Evolutionary conservation across 2,329 filamentous ascomycete genomes (phyloP).

Genomic region (Ophiocordyceps robertsii): DNA sequence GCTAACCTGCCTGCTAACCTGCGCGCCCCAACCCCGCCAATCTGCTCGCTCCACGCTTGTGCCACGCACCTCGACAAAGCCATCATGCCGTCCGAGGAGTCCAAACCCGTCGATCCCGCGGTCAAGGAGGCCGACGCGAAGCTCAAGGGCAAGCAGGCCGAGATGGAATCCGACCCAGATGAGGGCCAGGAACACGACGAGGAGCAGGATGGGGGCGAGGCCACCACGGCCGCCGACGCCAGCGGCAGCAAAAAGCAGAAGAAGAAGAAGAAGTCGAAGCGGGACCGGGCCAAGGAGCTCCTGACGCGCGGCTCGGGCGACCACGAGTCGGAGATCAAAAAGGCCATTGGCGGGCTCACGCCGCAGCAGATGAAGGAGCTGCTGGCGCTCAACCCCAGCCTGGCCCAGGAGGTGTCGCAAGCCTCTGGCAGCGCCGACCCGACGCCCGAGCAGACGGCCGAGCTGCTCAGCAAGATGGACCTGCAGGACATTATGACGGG

Average conservation of each 20-base stretch:
- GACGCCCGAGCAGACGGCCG: conserved; percentile 29
- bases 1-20: background rate
- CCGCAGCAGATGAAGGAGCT: conserved; percentile 50
- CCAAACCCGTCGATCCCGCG: conserved; percentile 44
- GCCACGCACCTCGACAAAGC: background rate
- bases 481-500: conserved; percentile 63
- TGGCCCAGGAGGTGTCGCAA: conserved; percentile 43
- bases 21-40: background rate
- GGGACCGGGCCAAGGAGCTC: conserved; percentile 43
- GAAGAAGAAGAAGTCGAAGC: conserved; percentile 56
- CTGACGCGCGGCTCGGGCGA: conserved; percentile 21
- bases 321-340: conserved; percentile 28
- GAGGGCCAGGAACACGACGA: conserved; percentile 36
- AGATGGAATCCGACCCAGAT: conserved; percentile 32
- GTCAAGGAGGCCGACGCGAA: conserved; percentile 33
- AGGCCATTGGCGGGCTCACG: conserved; percentile 39
- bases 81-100: conserved; percentile 41
- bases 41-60: background rate
- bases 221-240: conserved; percentile 21
- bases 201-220: conserved; percentile 33
- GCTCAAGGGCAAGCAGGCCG: conserved; percentile 30
- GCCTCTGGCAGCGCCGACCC: conserved; percentile 22
- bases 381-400: conserved; percentile 57
- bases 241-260: conserved; percentile 30
- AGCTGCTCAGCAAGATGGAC: conserved; percentile 47